These are phyloP conservation scores for Pythium volutum DNA, from an alignment of 352 stramenopile genomes.

Conservation along the genomic window DNA sequence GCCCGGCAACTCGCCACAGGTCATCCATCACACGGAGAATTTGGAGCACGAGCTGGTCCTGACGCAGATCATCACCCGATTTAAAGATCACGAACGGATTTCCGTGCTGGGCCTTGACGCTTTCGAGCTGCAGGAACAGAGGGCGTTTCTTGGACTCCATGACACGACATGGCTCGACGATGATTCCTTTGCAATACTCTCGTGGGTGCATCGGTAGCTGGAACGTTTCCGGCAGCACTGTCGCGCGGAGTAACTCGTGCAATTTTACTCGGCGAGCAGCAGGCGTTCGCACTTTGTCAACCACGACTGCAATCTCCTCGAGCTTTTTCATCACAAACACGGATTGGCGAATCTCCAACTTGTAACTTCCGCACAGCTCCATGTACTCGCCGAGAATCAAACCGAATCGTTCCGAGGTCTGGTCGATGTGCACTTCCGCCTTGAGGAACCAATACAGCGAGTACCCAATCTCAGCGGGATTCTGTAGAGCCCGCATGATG, in stretches of 20 bases:
- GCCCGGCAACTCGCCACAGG: slow-evolving; percentile 78
- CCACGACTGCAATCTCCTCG: slow-evolving; percentile 57
- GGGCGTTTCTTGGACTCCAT: slow-evolving; percentile 95
- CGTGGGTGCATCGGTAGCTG: slow-evolving; percentile 85
- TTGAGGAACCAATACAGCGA: slow-evolving; percentile 82
- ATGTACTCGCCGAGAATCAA: slow-evolving; percentile 80
- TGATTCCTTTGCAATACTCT: slow-evolving; percentile 75
- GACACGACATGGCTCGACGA: slow-evolving; percentile 82
- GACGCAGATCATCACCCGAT: slow-evolving; percentile 89
- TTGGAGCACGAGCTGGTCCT: slow-evolving; percentile 93
- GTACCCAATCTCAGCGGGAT: slow-evolving; percentile 78
- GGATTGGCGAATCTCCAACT: slow-evolving; percentile 87
- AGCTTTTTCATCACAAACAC: slow-evolving; percentile 92
- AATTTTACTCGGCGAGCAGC: slow-evolving; percentile 49
- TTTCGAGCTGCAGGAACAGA: slow-evolving; percentile 85
- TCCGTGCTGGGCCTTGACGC: slow-evolving; percentile 55
- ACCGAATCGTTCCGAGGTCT: slow-evolving; percentile 63
- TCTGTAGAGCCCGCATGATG: slow-evolving; percentile 68
- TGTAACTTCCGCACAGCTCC: slow-evolving; percentile 84
- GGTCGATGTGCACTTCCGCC: slow-evolving; percentile 60
- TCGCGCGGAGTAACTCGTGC: slow-evolving; percentile 43
- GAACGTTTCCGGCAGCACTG: slow-evolving; percentile 81
- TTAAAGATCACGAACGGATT: slow-evolving; percentile 90
- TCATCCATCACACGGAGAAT: slow-evolving; percentile 91
- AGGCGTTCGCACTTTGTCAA: slow-evolving; percentile 56